Evolutionary conservation across 1,139 yeast species (phyloP), one percentile per base, ranked within the genome.

Genomic region (Suhomyces choctaworum): DNA sequence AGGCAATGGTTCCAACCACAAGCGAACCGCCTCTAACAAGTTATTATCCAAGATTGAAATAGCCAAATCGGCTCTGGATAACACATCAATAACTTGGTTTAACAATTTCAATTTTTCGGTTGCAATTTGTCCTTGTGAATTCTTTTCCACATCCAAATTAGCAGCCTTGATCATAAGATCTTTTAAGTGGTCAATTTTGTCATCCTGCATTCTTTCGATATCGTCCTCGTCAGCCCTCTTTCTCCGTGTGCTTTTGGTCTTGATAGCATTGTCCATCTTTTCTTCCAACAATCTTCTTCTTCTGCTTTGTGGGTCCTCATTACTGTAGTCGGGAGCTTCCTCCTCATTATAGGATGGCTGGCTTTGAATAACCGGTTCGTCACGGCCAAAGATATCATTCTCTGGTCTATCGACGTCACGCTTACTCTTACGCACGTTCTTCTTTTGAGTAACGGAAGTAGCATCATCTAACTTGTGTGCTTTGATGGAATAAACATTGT

Each of bases 1-100:
- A 2, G 98, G 98, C 49, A 94, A 73, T 27, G 99, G 99, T 60
- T 94, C 99, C 41, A 94, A 73, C 99, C 99, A 94, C 58, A 88
- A 82, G 50, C 97, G 76, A 25, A 94, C 92, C 32, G 96, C 94
- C 53, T 92, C 97, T 46, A 94, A 72, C 52, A 94, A 65, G 60
- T 94, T 94, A 60, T 92, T 94, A 66, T 94, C 99, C 52, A 94
- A 73, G 37, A 94, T 87, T 11, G 96, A 85, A 54, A 90, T 96
- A 22, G 96, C 88, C 51, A 89, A 70, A 58, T 83, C 87, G 3
- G 90, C 89, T 64, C 89, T 84, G 25, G 88, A 73, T 51, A 94
- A 66, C 5, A 87, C 80, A 42, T 77, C 80, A 42, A 76, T 76
- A 14, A 92, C 98, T 50, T 81, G 85, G 22, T 84, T 85, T 52